A percentile compares a stretch with the other conserved stretches of the same genome.
These are phyloP conservation scores for Beauveria rudraprayagi DNA, from an alignment of 2,329 filamentous ascomycete genomes.

Conservation along the genomic window DNA sequence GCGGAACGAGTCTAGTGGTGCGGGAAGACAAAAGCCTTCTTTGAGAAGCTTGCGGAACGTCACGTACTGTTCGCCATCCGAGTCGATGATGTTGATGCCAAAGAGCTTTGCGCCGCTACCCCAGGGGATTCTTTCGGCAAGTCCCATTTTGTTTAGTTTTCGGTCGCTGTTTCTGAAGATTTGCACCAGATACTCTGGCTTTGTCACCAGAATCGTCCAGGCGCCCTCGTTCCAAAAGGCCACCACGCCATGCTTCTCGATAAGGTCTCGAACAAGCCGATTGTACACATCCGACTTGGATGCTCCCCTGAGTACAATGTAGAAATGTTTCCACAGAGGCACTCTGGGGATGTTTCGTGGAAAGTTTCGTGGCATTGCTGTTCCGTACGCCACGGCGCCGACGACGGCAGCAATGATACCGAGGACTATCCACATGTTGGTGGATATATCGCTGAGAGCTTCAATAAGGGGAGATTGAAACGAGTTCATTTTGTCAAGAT, in stretches of 20 bases:
- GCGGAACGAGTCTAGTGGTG: neutral
- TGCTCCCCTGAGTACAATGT: neutral
- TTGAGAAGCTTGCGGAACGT: conserved; percentile 1
- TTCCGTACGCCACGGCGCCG: neutral
- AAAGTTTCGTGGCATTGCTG: neutral
- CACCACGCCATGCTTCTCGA: conserved; percentile 3
- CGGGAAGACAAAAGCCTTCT: neutral
- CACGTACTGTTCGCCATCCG: neutral
- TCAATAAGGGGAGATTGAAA: too few relatives aligned
- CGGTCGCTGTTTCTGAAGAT: neutral
- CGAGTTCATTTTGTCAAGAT: neutral
- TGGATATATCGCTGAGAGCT: neutral
- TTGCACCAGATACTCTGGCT: conserved; percentile 1
- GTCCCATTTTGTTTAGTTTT: neutral
- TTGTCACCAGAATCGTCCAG: neutral
- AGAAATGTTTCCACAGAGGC: neutral
- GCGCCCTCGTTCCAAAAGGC: neutral
- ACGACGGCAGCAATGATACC: neutral
- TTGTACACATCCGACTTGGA: conserved; percentile 1
- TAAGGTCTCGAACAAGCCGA: neutral
- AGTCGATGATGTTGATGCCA: conserved; percentile 5
- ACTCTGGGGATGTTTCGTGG: neutral
- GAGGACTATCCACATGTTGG: neutral
- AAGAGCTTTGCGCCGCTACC: neutral
- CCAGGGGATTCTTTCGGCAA: neutral